Base-by-base conservation (phyloP, 306 rosid genomes). In the Urtica urens region DNA sequence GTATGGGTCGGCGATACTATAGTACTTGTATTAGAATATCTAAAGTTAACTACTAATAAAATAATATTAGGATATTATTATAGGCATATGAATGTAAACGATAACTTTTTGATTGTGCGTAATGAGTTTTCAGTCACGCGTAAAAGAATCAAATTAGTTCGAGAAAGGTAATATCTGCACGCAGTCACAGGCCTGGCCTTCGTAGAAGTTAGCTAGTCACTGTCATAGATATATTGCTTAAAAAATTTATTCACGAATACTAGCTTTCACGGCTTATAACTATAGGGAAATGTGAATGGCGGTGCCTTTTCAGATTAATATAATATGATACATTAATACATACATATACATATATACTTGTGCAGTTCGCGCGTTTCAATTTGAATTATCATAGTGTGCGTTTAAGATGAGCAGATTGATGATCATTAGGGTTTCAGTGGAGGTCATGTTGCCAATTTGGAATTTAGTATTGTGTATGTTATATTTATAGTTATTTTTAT, bases 41-140 rank as follows among this genome's bases (percentile, higher is more conserved):
- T 63, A 34, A 16, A 16, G 33, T 42, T 10, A 42, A 16, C 18
- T 41, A 2, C 8, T 17, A 17, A 42, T 9, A 3, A 19, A 42
- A 17, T 7, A 14, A 19, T 6, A 8, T 2, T 42, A 42, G 13
- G 18, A 19, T 42, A 17, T 42, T 42, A 42, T 17, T 6, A 7
- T 17, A 20, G 55, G 30, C 53, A 38, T 18, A 44, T 19, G 38
- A 58, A 55, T 59, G 8, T 27, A 48, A 48, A 48, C 38, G 37
- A 48, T 12, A 45, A 16, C 53, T 27, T 48, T 48, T 27, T 49
- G 24, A n/a, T 31, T 18, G 67, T 64, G 20, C 25, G 65, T 68
- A 71, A 65, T 59, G 60, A 30, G 51, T 49, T 35, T 43, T 37
- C 22, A 38, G 39, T 63, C 94, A 83, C 82, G 94, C 94, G 82